These are phyloP conservation scores for Trichoderma gracile DNA, from an alignment of 2,329 filamentous ascomycete genomes.

Conservation along the genomic window DNA sequence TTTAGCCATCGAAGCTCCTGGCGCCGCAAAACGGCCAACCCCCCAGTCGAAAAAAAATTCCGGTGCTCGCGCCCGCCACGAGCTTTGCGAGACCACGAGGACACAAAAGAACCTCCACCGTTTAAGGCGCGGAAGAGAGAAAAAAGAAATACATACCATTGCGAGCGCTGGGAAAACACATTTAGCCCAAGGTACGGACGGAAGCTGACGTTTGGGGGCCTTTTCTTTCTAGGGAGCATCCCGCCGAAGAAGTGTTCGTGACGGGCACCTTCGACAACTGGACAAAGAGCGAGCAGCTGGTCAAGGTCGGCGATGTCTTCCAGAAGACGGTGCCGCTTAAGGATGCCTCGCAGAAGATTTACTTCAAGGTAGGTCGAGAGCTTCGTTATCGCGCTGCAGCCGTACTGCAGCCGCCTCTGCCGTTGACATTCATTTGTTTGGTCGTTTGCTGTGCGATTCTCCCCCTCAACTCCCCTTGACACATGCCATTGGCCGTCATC, in stretches of 20 bases:
- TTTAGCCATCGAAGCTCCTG: slow-evolving; percentile 26
- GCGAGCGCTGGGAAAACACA: slow-evolving; percentile 1
- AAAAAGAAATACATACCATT: neutral
- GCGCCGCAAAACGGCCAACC: neutral
- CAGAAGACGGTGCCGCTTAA: slow-evolving; percentile 78
- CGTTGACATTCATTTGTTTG: neutral
- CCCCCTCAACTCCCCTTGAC: neutral
- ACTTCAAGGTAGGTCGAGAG: slow-evolving; percentile 78
- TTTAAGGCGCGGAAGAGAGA: slow-evolving; percentile 5
- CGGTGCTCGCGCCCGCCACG: slow-evolving; percentile 12
- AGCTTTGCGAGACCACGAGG: slow-evolving; percentile 19
- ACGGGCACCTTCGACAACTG: slow-evolving; percentile 96
- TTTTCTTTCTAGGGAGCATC: slow-evolving; percentile 66
- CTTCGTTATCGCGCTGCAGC: slow-evolving; percentile 29
- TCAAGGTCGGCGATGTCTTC: slow-evolving; percentile 72
- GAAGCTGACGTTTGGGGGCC: slow-evolving; percentile 9
- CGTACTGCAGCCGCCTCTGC: neutral
- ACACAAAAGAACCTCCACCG: slow-evolving; percentile 14
- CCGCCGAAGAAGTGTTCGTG: slow-evolving; percentile 85
- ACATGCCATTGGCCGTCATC: neutral
- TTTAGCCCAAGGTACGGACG: neutral
- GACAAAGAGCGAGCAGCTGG: slow-evolving; percentile 81
- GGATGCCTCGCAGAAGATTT: slow-evolving; percentile 68
- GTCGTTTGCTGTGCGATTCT: neutral
- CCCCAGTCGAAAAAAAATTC: slow-evolving; percentile 4